phyloP scores from a whole-genome alignment of 1,284 basidiomycete species.

The Cutaneotrichosporon daszewskae region DNA sequence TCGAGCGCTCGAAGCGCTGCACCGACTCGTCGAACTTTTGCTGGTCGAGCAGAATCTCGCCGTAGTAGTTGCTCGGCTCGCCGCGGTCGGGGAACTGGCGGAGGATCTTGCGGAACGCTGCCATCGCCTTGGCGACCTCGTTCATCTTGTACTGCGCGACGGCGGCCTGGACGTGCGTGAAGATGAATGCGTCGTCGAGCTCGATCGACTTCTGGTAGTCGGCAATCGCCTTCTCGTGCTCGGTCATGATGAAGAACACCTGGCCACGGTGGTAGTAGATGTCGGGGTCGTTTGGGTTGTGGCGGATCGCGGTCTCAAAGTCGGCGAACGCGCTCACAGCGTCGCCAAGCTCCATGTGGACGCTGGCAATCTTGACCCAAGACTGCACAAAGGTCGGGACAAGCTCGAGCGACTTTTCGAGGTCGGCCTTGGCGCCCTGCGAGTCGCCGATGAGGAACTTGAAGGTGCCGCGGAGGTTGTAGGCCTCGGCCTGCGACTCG shows the following conservation, averaged over 20 bases:
- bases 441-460: slow-evolving; percentile 91
- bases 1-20: slow-evolving; percentile 89
- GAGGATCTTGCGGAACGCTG: slow-evolving; percentile 77
- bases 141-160: slow-evolving; percentile 94
- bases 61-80: slow-evolving; percentile 89
- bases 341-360: slow-evolving; percentile 90
- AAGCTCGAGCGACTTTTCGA: slow-evolving; percentile 70
- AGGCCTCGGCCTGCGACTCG: slow-evolving; percentile 72
- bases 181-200: slow-evolving; percentile 59
- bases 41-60: slow-evolving; percentile 92
- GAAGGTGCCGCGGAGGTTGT: slow-evolving; percentile 94
- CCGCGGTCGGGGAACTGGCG: slow-evolving; percentile 73
- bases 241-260: slow-evolving; percentile 93
- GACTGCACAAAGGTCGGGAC: slow-evolving; percentile 76
- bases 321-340: slow-evolving; percentile 72
- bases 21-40: slow-evolving; percentile 82
- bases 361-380: slow-evolving; percentile 94
- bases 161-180: slow-evolving; percentile 76
- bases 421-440: slow-evolving; percentile 74
- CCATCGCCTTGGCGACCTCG: slow-evolving; percentile 73
- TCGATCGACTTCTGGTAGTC: slow-evolving; percentile 86
- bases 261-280: slow-evolving; percentile 99
- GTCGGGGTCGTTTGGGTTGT: slow-evolving; percentile 82
- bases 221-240: slow-evolving; percentile 76
- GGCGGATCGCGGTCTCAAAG: slow-evolving; percentile 82